phyloP scores from a whole-genome alignment of 1,284 basidiomycete species.

The Moesziomyces parantarcticus region DNA sequence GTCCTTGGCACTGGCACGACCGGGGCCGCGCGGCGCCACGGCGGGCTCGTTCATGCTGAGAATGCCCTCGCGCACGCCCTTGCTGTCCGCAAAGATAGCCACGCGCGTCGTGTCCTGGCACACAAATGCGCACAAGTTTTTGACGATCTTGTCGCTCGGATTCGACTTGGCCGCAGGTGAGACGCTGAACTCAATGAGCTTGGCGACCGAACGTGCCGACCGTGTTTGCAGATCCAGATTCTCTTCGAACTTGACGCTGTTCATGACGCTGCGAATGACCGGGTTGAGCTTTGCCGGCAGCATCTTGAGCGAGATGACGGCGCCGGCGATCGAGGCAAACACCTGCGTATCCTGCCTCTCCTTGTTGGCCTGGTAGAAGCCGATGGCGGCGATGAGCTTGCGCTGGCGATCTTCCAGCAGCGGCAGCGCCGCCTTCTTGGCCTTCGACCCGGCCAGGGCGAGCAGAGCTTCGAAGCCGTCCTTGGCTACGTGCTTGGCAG shows the following conservation, averaged over 20 bases:
- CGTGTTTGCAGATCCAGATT: constrained; percentile 89
- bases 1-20: constrained; percentile 31
- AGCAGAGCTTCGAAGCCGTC: constrained; percentile 77
- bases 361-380: constrained; percentile 85
- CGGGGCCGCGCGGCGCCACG: constrained; percentile 22
- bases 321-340: constrained; percentile 86
- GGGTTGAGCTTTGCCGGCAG: constrained; percentile 82
- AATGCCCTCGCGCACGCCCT: constrained; percentile 78
- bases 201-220: constrained; percentile 85
- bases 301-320: constrained; percentile 75
- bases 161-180: constrained; percentile 73
- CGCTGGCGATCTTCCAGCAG: constrained; percentile 81
- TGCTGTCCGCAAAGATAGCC: constrained; percentile 82
- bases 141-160: constrained; percentile 91
- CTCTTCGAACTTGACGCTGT: constrained; percentile 87
- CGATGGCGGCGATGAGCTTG: constrained; percentile 80
- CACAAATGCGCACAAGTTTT: constrained; percentile 95
- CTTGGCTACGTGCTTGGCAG: constrained; percentile 79
- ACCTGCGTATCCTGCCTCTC: constrained; percentile 87
- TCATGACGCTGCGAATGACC: constrained; percentile 96
- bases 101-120: constrained; percentile 86
- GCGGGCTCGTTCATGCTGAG: constrained; percentile 75
- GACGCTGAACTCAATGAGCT: constrained; percentile 82
- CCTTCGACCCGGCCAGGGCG: constrained; percentile 71
- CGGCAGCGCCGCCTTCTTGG: constrained; percentile 78